phyloP scores from a whole-genome alignment of 345 rosid species.

The Euphorbia tirucalli region DNA sequence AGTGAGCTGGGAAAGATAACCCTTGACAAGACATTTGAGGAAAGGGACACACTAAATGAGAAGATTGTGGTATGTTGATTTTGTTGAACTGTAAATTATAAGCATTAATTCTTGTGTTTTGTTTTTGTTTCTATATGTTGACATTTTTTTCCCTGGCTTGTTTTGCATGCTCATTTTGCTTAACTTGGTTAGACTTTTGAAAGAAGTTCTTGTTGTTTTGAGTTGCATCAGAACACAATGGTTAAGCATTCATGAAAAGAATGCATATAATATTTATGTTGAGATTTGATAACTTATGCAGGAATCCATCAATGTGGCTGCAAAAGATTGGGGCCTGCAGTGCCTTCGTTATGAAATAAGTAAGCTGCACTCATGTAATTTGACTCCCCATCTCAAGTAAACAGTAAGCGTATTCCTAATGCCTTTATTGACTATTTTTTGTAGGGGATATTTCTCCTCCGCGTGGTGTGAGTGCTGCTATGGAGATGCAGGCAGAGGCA shows the following conservation, averaged over 20 bases:
- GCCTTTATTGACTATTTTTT: background rate
- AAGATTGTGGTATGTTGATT: conserved; percentile 79
- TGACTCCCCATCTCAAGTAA: background rate
- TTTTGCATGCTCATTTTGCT: no score
- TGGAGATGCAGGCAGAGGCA: conserved; percentile 99
- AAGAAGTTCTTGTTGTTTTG: no score
- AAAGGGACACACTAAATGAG: conserved; percentile 82
- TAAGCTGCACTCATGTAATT: conserved; percentile 31
- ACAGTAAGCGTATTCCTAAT: background rate
- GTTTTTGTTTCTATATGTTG: no score
- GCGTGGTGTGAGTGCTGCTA: conserved; percentile 81
- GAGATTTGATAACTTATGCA: conserved; percentile 29
- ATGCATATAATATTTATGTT: background rate
- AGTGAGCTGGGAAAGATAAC: conserved; percentile 96
- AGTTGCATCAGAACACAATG: background rate
- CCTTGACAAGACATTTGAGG: conserved; percentile 96
- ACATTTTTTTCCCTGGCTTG: no score
- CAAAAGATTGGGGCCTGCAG: conserved; percentile 85
- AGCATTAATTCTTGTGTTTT: background rate
- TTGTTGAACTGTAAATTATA: background rate
- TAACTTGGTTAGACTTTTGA: no score
- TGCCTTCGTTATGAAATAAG: conserved; percentile 98
- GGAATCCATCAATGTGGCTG: conserved; percentile 81
- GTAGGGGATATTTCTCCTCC: conserved; percentile 98
- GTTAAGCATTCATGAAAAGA: background rate